Evolutionary conservation across 345 rosid species (phyloP).

Genomic region (Citropsis articulata): DNA sequence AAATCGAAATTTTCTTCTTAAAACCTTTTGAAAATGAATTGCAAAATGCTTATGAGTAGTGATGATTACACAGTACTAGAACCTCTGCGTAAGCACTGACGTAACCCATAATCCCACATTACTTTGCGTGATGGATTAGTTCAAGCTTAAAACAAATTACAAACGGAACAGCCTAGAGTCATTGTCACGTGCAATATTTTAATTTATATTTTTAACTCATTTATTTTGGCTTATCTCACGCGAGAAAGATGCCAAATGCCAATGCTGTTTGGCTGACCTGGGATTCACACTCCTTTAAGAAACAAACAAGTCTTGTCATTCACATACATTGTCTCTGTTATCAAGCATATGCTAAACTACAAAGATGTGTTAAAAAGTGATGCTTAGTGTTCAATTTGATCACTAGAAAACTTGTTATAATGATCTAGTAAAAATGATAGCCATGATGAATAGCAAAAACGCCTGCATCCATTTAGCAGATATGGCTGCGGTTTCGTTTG

Average conservation of each 20-base stretch:
- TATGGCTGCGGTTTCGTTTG: conserved; percentile 7
- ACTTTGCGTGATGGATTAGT: not conserved
- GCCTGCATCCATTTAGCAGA: conserved; percentile 14
- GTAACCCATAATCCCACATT: not conserved
- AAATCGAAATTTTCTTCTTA: too few species aligned
- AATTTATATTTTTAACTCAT: not conserved
- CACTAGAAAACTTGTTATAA: not conserved
- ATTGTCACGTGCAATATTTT: not conserved
- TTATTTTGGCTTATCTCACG: not conserved
- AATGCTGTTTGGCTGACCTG: not conserved
- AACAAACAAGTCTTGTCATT: too few species aligned
- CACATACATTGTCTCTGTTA: too few species aligned
- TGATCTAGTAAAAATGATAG: not conserved
- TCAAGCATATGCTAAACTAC: too few species aligned
- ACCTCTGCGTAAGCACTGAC: not conserved
- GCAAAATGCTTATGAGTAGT: too few species aligned
- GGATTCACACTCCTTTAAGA: too few species aligned
- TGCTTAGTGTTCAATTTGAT: not conserved
- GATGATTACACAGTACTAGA: not conserved
- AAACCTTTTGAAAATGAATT: too few species aligned
- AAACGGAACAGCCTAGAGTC: not conserved
- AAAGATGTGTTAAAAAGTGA: not conserved
- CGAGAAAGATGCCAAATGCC: not conserved
- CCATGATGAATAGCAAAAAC: conserved; percentile 6
- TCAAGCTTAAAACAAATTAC: not conserved